phyloP scores from a whole-genome alignment of 2,329 filamentous ascomycete genomes.

The Beauveria asiatica region DNA sequence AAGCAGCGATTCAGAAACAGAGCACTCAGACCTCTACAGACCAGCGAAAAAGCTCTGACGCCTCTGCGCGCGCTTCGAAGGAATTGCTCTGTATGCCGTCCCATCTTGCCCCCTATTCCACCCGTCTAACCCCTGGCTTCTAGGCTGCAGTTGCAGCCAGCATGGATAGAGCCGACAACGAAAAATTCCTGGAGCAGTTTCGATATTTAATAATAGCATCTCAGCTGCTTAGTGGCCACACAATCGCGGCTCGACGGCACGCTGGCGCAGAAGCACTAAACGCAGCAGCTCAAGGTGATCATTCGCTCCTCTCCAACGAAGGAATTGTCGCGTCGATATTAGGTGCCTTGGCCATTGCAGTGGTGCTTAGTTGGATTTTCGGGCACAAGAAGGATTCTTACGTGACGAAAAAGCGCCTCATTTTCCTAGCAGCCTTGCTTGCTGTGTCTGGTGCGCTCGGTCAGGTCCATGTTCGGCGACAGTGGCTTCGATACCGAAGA shows the following conservation, averaged over 20 bases:
- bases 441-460: constrained; percentile 47
- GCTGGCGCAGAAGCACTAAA: constrained; percentile 15
- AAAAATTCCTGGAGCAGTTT: constrained; percentile 83
- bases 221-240: constrained; percentile 70
- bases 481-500: constrained; percentile 73
- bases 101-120: not conserved
- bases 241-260: constrained; percentile 33
- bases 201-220: constrained; percentile 90
- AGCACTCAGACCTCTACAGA: constrained; percentile 32
- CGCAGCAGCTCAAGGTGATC: constrained; percentile 14
- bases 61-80: constrained; percentile 38
- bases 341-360: constrained; percentile 56
- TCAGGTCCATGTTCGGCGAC: constrained; percentile 66
- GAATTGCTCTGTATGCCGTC: constrained; percentile 41
- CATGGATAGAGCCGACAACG: constrained; percentile 69
- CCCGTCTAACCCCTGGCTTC: constrained; percentile 5
- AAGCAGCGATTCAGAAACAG: constrained; percentile 45
- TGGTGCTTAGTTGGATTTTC: constrained; percentile 63
- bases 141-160: constrained; percentile 63
- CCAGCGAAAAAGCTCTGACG: constrained; percentile 26
- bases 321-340: constrained; percentile 39
- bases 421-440: constrained; percentile 39
- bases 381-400: constrained; percentile 37
- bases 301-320: constrained; percentile 32
- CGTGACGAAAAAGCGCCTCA: constrained; percentile 48